Base-by-base conservation (phyloP, 352 stramenopile genomes). In the Pilasporangium apinafurcum region DNA sequence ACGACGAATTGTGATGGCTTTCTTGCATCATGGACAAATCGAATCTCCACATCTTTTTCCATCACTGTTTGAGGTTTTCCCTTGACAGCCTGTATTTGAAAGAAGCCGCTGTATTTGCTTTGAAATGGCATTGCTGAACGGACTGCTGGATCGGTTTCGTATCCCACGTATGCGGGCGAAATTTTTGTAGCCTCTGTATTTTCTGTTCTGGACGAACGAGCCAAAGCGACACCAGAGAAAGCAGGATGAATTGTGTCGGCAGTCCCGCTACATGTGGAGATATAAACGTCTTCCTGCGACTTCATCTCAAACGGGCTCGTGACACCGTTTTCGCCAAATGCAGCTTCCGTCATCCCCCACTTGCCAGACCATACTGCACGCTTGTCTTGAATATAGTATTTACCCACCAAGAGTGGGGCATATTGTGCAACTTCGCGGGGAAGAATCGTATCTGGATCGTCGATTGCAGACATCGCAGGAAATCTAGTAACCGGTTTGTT, bases 251-350 rank as follows among this genome's bases (percentile, higher is more conserved):
- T 56, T 2, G 24, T 44, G 9, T 78, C 68, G 4, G 59, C 50
- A 4, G 57, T 34, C 8, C 63, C 66, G 2, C 44, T 30, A 21
- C 58, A 68, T 14, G 56, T 75, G 6, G 59, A 65, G 32, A 87
- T 83, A 26, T 65, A 70, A 28, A 92, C 79, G 36, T 89, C 65
- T n/a, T 89, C 75, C 36, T 90, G 62, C 12, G 77, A 91, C 48
- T 86, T 88, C 82, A 94, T 94, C 50, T 94, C 79, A 42, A 94
- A 94, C 8, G 60, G 40, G 35, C 79, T 92, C 16, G 81, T 91
- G 30, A 94, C 57, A 3, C 82, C 82, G 14, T 85, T 86, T 3
- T 57, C 56, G 17, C 61, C 66, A 51, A 92, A 94, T 16, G 81
- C 82, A 4, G 75, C 70, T 44, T 94, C 82, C 12, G 53, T 90